Evolutionary conservation across 768 basidiomycete species (phyloP), one percentile per base, ranked within the genome.

Genomic region (Lyophyllum atratum): DNA sequence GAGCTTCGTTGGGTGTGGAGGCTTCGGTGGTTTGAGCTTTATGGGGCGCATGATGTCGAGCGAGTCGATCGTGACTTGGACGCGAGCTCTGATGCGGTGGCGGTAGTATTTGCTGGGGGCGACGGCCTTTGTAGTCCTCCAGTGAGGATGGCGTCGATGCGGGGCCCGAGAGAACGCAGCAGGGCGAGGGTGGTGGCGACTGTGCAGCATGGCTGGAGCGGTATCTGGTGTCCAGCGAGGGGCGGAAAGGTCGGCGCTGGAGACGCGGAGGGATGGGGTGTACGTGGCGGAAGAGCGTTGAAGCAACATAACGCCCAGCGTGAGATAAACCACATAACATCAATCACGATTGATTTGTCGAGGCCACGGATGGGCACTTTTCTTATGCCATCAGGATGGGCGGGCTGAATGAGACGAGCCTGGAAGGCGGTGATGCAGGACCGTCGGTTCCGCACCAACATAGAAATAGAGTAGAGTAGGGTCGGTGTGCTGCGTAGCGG

Each of bases 221-320:
- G 14, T 29, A 58, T n/a, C n/a, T n/a, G n/a, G n/a, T n/a, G n/a
- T n/a, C n/a, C n/a, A n/a, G n/a, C n/a, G n/a, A n/a, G n/a, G n/a
- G n/a, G n/a, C n/a, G n/a, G n/a, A n/a, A n/a, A n/a, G n/a, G n/a
- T n/a, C n/a, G n/a, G n/a, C n/a, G n/a, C n/a, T n/a, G n/a, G n/a
- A n/a, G n/a, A n/a, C n/a, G n/a, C n/a, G n/a, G n/a, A n/a, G n/a
- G n/a, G n/a, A n/a, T n/a, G n/a, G n/a, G n/a, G n/a, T n/a, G n/a
- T n/a, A n/a, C n/a, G n/a, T n/a, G n/a, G n/a, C n/a, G n/a, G n/a
- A n/a, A n/a, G n/a, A n/a, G n/a, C n/a, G n/a, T n/a, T n/a, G n/a
- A 31, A 91, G 83, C 0, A 80, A 71, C 86, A 92, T 87, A 1
- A 90, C 88, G 1, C 89, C 90, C 2, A 92, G 72, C 0, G 90